Percentiles rank a stretch among this genome's conserved stretches.
phyloP scores from a whole-genome alignment of 2,329 filamentous ascomycete species.

The Pseudogymnoascus sp. region DNA sequence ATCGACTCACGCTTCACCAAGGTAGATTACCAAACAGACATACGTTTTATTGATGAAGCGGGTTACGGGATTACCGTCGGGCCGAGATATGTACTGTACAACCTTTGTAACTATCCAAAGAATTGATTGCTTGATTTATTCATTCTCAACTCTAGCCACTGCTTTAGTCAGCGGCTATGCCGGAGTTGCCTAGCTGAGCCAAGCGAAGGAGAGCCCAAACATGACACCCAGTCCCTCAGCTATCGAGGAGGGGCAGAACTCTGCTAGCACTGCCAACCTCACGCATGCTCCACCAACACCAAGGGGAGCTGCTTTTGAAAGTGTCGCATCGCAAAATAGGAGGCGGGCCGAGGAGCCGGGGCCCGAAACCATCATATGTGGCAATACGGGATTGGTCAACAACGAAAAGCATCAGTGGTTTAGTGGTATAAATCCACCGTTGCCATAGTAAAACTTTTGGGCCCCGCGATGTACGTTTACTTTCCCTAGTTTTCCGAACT shows the following conservation, averaged over 20 bases:
- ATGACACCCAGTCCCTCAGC: neutral
- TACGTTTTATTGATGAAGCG: neutral
- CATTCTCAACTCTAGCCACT: neutral
- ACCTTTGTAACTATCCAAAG: neutral
- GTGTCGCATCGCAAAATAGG: no score
- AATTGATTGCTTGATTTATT: neutral
- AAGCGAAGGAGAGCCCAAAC: neutral
- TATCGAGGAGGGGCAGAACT: neutral
- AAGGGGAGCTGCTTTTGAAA: neutral
- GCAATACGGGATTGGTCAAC: neutral
- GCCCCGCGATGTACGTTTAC: no score
- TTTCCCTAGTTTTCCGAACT: no score
- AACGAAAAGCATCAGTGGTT: neutral
- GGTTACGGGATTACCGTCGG: neutral
- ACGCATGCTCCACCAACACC: neutral
- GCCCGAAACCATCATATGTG: no score
- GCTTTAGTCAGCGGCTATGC: neutral
- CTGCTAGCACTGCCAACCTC: neutral
- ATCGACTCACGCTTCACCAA: neutral
- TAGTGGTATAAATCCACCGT: no score
- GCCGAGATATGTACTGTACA: neutral
- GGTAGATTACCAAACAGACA: neutral
- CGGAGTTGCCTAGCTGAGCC: conserved; percentile 1
- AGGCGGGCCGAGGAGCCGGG: no score
- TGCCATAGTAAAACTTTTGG: no score